Evolutionary conservation across 116 monocot species (phyloP), one percentile per base, ranked within the genome.

Genomic region (Phalaenopsis hybrid): DNA sequence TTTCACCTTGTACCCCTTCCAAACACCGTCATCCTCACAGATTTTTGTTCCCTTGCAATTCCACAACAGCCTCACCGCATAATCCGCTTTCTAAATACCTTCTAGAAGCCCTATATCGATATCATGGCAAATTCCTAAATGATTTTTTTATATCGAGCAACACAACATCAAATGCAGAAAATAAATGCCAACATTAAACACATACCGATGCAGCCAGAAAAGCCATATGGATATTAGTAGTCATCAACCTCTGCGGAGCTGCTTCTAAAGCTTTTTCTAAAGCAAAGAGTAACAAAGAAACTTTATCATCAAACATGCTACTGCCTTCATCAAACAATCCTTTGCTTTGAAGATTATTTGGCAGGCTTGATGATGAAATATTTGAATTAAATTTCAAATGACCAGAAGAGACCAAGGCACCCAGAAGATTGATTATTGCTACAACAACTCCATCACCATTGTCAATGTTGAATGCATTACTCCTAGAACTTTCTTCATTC

Each of bases 261-360:
- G 97, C 84, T 83, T 98, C 92, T 58, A 98, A 89, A 84, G 95
- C 93, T 82, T 91, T 92, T 70, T 93, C 93, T 45, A 98, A 81
- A 63, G 97, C 92, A 92, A 98, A 98, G 67, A 90, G 93, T 75
- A 94, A 70, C 77, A 98, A 80, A 55, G 90, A 84, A 67, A 94
- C 86, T 85, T 92, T 98, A 81, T 98, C 95, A 48, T 84, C 89
- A 59, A 90, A 92, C 90, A 98, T 93, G 52, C 85, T 86, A 81
- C 81, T 77, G 28, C 90, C 88, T 77, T 98, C 94, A 80, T 94
- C 97, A 79, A 81, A 84, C 77, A 88, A 74, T 28, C 81, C 75
- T 52, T 57, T 82, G 50, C 85, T 79, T 59, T 80, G 83, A 58
- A 83, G 72, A 61, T 79, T 85, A 81, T 85, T 85, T 45, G 87